Evolutionary conservation across 129 eudicot genomes (phyloP), one percentile per base, ranked within the genome.

Genomic region (Saposhnikovia divaricata): DNA sequence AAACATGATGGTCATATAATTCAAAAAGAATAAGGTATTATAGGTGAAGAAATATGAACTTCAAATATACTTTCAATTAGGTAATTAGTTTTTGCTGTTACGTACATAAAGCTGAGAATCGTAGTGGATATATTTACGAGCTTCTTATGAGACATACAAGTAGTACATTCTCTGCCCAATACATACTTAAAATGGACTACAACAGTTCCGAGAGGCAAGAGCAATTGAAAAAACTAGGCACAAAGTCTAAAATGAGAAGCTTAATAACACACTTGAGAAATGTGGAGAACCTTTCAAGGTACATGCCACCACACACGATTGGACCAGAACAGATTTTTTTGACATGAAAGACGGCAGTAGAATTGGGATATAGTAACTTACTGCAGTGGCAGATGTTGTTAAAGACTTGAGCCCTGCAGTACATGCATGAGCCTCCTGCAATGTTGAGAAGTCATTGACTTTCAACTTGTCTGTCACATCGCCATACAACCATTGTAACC

Each of bases 371-470:
- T 12, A 15, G 23, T 77, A 31, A 88, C 98, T 86, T 84, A 96
- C 99, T 85, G 99, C 91, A 79, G 99, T 92, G 74, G 81, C 89
- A 39, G 99, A 47, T 46, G 99, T 96, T 31, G 99, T 96, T 89
- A 96, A 86, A 51, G 99, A 96, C 85, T 96, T 96, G 81, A 96
- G 88, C 71, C 99, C 99, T 74, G 99, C 99, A 71, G 99, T 96
- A 82, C 97, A 90, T 39, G 99, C 99, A 83, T 96, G 99, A 68
- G 90, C 97, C 87, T 96, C 99, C 6, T 97, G 98, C 89, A 96
- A 84, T 4, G 99, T 96, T 75, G 99, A 90, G 87, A 92, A 96
- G 83, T 96, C 99, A 78, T 87, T 90, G 34, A 90, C 92, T 83
- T 86, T 89, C 80, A 96, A 81, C 86, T 94, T 87, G 83, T 89